A percentile compares a stretch with the other conserved stretches of the same genome.
phyloP scores from a whole-genome alignment of 2,329 filamentous ascomycete genomes.

The Endoconidiophora polonica region DNA sequence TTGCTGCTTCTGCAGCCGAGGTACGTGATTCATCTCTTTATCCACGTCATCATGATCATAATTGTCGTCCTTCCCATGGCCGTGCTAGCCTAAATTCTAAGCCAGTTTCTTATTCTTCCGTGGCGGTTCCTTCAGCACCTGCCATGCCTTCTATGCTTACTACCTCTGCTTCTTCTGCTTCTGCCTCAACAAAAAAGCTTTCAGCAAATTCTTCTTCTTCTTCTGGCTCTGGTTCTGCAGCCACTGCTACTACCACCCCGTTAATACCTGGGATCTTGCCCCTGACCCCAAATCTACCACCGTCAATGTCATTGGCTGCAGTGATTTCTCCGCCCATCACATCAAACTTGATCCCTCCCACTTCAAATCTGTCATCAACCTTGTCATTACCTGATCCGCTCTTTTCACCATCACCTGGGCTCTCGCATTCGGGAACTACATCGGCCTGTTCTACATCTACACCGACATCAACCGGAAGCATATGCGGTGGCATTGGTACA shows the following conservation, averaged over 20 bases:
- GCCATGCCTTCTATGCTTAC: neutral
- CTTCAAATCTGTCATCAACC: slow-evolving; percentile 4
- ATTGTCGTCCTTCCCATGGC: neutral
- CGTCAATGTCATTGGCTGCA: neutral
- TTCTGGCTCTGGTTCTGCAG: neutral
- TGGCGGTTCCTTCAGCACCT: neutral
- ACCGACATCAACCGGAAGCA: slow-evolving; percentile 8
- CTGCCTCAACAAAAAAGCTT: no score
- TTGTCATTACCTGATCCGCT: slow-evolving; percentile 10
- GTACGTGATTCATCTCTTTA: slow-evolving; percentile 3
- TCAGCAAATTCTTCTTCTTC: neutral
- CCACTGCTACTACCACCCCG: neutral
- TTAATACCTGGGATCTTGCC: neutral
- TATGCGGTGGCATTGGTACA: no score
- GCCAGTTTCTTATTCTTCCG: neutral
- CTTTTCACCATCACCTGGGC: slow-evolving; percentile 20
- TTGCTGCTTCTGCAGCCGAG: slow-evolving; percentile 1
- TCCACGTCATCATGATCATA: slow-evolving; percentile 1
- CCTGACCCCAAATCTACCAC: neutral
- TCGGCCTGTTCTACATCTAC: slow-evolving; percentile 19
- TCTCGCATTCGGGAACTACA: slow-evolving; percentile 22
- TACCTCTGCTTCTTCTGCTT: neutral
- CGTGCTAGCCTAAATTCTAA: neutral
- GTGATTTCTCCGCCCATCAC: neutral
- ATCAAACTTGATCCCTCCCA: neutral